Base-by-base conservation (phyloP, 495 filamentous ascomycete genomes). In the Daldinia concentrica region DNA sequence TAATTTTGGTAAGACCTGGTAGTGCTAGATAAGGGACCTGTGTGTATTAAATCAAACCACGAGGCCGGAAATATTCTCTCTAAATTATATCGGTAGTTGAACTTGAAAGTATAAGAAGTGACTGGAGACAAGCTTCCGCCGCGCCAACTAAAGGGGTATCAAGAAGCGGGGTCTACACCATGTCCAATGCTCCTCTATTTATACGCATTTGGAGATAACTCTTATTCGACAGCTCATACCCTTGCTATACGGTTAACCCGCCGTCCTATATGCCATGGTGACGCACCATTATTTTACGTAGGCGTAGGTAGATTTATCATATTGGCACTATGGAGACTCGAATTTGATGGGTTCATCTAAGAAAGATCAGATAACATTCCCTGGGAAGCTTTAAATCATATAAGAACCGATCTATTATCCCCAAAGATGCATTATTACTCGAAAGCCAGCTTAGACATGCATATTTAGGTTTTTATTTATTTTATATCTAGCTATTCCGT, bases 131-230 rank as follows among this genome's bases (percentile, higher is more conserved):
- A 22, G 19, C 48, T 27, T 27, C 48, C 8, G 14, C 48, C 12
- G 12, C 27, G 22, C 3, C 48, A 51, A 51, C 48, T 51, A 17
- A 51, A 9, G 48, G 14, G 14, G 39, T 8, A 41, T 41, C 15
- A 17, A 41, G 48, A 51, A 51, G 48, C 48, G 48, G 48, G 48
- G 48, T 51, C 22, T 51, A 24, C 48, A 22, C 17, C 48, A 41
- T 51, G 1, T 27, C 12, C 19, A 6, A 24, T 51, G 9, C 48
- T 51, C 11, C 48, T 24, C 12, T 51, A 24, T 51, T 51, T 24
- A 4, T 14, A 11, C 27, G 17, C 48, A 12, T 51, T 24, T 24
- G 17, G 22, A 51, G 17, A 51, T 51, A 24, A 27, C 48, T 22
- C 24, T 27, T 27, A 24, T 51, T 51, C 8, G 24, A 22, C 24